Base-by-base conservation (phyloP, 2,329 filamentous ascomycete species). In the Colletotrichum gigasporum region DNA sequence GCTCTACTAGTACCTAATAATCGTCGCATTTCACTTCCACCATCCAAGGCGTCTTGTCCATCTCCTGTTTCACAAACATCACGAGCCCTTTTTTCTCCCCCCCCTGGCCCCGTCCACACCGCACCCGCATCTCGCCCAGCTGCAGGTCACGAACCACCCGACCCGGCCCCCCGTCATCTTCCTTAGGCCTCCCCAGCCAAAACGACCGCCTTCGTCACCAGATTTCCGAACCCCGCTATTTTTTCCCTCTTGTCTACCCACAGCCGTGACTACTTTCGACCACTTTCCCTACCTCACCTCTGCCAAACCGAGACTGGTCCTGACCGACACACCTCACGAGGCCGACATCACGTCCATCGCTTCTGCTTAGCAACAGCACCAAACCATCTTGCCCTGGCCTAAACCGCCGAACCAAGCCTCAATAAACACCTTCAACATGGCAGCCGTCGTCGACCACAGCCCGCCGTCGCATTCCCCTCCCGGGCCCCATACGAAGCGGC, bases 391-490 rank as follows among this genome's bases (percentile, higher is more conserved):
- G 22, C 24, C 16, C 44, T 12, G 22, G 39, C 18, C n/a, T 16
- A 30, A n/a, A n/a, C 47, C 26, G n/a, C 18, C 45, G 42, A 45
- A n/a, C 41, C 14, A 34, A 53, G 47, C 26, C 18, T n/a, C 28
- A 32, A 41, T 47, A 44, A 28, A 47, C 47, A 50, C 20, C 64
- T 64, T 67, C 72, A 76, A 69, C 58, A 83, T 83, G 81, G 76
- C 80, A 62, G 75, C 80, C 41, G 69, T 72, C 62, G 72, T 81
- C 41, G 74, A 79, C 37, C 72, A 70, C 35, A 75, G 69, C 64
- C 74, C 80, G 8, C 72, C 77, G 26, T 67, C 76, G 51, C 81
- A 83, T 67, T 77, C 78, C 55, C 81, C 82, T 68, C 78, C 79
- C 20, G 74, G 74, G 26, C 75, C 74, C 34, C 75, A 79, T 67